Evolutionary conservation across 805 yeast genomes (phyloP).

Genomic region (Kazachstania africana): DNA sequence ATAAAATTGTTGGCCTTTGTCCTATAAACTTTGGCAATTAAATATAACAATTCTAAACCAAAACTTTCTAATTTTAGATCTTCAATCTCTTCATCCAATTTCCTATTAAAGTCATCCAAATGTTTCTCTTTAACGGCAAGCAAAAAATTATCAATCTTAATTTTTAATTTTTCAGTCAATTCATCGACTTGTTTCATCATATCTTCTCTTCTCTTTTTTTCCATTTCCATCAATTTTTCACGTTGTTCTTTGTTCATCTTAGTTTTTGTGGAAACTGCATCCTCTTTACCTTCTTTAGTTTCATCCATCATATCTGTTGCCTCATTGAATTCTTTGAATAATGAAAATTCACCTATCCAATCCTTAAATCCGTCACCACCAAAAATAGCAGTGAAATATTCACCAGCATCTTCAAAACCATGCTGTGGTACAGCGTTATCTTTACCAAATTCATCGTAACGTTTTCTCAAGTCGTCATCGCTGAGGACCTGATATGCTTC

Average conservation of each 20-base stretch:
- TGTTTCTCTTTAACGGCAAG: slow-evolving; percentile 38
- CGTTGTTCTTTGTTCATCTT: slow-evolving; percentile 32
- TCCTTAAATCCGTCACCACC: slow-evolving; percentile 72
- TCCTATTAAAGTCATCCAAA: slow-evolving; percentile 35
- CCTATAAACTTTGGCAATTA: slow-evolving; percentile 71
- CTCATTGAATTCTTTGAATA: slow-evolving; percentile 51
- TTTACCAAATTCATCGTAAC: slow-evolving; percentile 81
- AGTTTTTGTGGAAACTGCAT: slow-evolving; percentile 18
- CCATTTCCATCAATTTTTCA: slow-evolving; percentile 39
- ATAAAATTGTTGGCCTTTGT: slow-evolving; percentile 64
- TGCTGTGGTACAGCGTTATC: slow-evolving; percentile 56
- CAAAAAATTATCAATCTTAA: slow-evolving; percentile 34
- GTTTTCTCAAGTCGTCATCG: slow-evolving; percentile 53
- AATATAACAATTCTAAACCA: slow-evolving; percentile 76
- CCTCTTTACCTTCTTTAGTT: slow-evolving; percentile 26
- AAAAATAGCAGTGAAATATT: slow-evolving; percentile 71
- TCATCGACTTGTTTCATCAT: slow-evolving; percentile 39
- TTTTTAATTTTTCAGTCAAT: slow-evolving; percentile 36
- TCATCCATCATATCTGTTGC: slow-evolving; percentile 38
- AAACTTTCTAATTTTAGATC: slow-evolving; percentile 89
- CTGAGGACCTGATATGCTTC: slow-evolving; percentile 71
- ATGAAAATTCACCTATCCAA: slow-evolving; percentile 68
- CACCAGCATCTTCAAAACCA: slow-evolving; percentile 77
- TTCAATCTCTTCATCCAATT: slow-evolving; percentile 53
- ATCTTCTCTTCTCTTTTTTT: slow-evolving; percentile 42